phyloP scores from a whole-genome alignment of 1,139 yeast genomes.

The Pichia kudriavzevii region DNA sequence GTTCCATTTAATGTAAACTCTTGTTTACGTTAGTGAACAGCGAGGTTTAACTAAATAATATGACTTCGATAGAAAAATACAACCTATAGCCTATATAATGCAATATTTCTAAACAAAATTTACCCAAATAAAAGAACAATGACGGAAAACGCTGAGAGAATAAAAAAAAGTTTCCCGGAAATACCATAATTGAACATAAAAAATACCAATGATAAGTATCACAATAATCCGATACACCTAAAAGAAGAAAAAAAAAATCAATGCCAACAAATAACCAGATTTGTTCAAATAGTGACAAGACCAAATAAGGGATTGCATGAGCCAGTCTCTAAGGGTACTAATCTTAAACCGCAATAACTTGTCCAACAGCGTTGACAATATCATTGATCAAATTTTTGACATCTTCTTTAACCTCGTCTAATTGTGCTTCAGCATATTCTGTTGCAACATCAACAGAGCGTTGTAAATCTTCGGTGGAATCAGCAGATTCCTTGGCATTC shows the following conservation, averaged over 20 bases:
- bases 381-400: conserved; percentile 20
- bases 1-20: too few species aligned
- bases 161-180: too few species aligned
- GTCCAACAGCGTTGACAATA: conserved; percentile 11
- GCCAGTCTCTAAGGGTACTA: background rate
- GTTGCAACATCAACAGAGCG: background rate
- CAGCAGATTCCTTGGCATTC: conserved; percentile 28
- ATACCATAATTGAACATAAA: too few species aligned
- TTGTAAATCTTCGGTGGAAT: conserved; percentile 3
- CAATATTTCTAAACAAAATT: too few species aligned
- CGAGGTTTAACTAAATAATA: too few species aligned
- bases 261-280: conserved; percentile 3
- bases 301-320: background rate
- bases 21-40: too few species aligned
- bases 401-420: conserved; percentile 17
- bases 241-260: background rate
- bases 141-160: too few species aligned
- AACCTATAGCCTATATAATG: too few species aligned
- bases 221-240: background rate
- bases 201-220: background rate
- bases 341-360: conserved; percentile 4
- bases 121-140: too few species aligned
- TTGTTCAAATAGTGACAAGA: background rate
- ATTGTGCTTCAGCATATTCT: conserved; percentile 15
- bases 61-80: too few species aligned